Conservation (phyloP, 495 filamentous ascomycete genomes). For the Astrothelium macrocarpum region DNA sequence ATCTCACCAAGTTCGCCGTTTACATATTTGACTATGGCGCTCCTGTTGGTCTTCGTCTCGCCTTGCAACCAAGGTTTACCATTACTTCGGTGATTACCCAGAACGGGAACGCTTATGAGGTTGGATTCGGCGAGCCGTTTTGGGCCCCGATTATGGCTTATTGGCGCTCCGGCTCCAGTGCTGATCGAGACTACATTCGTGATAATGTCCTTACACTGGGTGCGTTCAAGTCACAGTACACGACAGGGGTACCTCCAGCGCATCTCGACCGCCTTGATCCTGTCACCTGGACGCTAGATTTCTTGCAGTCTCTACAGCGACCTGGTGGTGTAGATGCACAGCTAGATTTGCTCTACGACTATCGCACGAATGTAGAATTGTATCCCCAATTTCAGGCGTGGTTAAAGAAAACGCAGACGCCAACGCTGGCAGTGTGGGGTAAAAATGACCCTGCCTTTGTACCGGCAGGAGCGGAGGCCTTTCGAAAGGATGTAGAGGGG, state of each 20-base stretch:
- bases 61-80: conserved; percentile 38
- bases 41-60: conserved; percentile 46
- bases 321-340: conserved; percentile 49
- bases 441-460: conserved; percentile 52
- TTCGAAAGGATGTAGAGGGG: conserved; percentile 43
- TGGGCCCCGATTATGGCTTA: conserved; percentile 42
- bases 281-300: conserved; percentile 43
- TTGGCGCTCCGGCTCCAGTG: conserved; percentile 36
- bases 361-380: conserved; percentile 43
- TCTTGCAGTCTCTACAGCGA: conserved; percentile 21
- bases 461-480: conserved; percentile 49
- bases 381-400: conserved; percentile 54
- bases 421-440: conserved; percentile 53
- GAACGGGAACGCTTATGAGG: conserved; percentile 56
- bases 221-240: conserved; percentile 48
- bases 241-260: conserved; percentile 33
- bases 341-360: conserved; percentile 50
- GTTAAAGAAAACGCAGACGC: conserved; percentile 43
- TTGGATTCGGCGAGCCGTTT: conserved; percentile 45
- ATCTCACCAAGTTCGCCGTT: conserved; percentile 41
- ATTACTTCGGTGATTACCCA: conserved; percentile 49
- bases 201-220: conserved; percentile 36
- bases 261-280: conserved; percentile 37
- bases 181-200: conserved; percentile 33
- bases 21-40: conserved; percentile 64